Conservation (phyloP, 345 rosid species). For the Kandelia obovata region DNA sequence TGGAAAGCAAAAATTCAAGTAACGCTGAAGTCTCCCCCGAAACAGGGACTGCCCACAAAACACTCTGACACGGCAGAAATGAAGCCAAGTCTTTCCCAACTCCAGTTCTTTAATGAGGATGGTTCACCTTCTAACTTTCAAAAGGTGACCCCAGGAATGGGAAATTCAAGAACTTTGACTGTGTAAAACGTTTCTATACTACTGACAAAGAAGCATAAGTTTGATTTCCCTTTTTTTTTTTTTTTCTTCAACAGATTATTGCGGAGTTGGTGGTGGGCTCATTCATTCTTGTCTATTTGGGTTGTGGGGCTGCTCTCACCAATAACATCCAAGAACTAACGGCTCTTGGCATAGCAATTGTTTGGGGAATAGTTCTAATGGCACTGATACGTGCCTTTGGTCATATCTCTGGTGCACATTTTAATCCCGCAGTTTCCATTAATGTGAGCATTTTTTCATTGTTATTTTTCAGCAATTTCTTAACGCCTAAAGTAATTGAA, state of each 20-base stretch:
- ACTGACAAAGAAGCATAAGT: background rate
- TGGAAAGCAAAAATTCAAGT: conserved; percentile 21
- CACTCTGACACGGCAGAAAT: conserved; percentile 12
- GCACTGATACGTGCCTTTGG: conserved; percentile 43
- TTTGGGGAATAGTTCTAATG: conserved; percentile 47
- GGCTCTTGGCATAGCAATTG: conserved; percentile 39
- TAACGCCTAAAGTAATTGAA: too few species aligned
- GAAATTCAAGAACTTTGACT: background rate
- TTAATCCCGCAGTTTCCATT: conserved; percentile 47
- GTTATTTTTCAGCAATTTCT: background rate
- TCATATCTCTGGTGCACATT: conserved; percentile 53
- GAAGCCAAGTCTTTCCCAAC: conserved; percentile 1
- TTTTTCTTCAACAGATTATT: conserved; percentile 17
- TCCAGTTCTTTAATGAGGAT: conserved; percentile 9
- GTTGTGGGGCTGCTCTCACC: conserved; percentile 41
- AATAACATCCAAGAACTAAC: conserved; percentile 29
- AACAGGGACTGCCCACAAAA: conserved; percentile 9
- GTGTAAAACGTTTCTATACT: background rate
- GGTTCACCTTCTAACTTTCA: conserved; percentile 28
- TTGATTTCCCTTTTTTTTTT: background rate
- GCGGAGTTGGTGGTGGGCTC: conserved; percentile 51
- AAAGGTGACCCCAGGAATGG: conserved; percentile 17
- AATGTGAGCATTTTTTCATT: conserved; percentile 22
- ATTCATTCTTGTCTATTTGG: conserved; percentile 36
- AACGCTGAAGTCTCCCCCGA: conserved; percentile 18